phyloP scores from a whole-genome alignment of 2,329 filamentous ascomycete species.

The Claviceps pazoutovae region DNA sequence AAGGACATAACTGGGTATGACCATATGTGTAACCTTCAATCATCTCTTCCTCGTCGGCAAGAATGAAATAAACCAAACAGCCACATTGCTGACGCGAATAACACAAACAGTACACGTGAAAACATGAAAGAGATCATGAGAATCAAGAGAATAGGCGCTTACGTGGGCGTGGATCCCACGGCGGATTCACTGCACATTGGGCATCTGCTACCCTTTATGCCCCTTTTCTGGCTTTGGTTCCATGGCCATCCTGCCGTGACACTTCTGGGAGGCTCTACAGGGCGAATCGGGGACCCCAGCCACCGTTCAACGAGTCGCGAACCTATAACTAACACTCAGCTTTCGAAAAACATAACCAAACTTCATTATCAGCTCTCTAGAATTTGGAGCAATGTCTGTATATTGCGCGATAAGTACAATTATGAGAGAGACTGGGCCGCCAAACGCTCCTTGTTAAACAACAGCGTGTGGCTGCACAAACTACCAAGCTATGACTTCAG shows the following conservation, averaged over 20 bases:
- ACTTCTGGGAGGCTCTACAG: conserved; percentile 61
- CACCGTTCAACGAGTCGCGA: conserved; percentile 50
- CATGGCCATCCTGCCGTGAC: conserved; percentile 56
- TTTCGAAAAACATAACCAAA: conserved; percentile 50
- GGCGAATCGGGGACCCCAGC: conserved; percentile 66
- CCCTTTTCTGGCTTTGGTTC: conserved; percentile 71
- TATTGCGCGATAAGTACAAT: conserved; percentile 49
- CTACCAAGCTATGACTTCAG: conserved; percentile 62
- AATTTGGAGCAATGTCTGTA: conserved; percentile 62
- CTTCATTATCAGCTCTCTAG: conserved; percentile 57
- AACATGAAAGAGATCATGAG: conserved; percentile 51
- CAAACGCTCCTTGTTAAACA: conserved; percentile 59
- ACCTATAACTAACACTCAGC: conserved; percentile 33
- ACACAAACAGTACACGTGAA: conserved; percentile 24
- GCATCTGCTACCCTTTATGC: conserved; percentile 70
- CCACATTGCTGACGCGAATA: conserved; percentile 1
- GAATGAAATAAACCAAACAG: neutral
- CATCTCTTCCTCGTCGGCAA: conserved; percentile 9
- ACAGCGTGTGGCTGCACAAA: conserved; percentile 68
- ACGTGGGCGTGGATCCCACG: conserved; percentile 73
- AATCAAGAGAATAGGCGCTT: conserved; percentile 53
- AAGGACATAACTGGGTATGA: conserved; percentile 61
- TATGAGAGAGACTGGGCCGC: conserved; percentile 51
- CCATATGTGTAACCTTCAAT: neutral
- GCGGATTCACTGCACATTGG: conserved; percentile 68